A percentile compares a stretch with the other conserved stretches of the same genome.
Conservation (phyloP, 352 stramenopile genomes). For the Globisporangium solare region DNA sequence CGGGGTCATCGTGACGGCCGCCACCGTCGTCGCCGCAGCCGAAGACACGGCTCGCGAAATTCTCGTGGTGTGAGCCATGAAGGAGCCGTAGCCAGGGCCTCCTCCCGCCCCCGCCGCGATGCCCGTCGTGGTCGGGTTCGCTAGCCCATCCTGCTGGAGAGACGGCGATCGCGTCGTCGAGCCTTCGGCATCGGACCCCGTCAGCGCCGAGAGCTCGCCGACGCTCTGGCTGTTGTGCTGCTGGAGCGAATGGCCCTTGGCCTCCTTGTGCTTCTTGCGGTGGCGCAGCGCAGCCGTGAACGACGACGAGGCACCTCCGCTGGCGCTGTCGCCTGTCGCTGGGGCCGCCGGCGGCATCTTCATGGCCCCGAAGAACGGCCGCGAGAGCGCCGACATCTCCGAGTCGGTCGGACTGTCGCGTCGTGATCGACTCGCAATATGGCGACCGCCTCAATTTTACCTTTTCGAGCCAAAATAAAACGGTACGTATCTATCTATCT, state of each 20-base stretch:
- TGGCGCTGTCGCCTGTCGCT: not conserved
- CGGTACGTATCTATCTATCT: not conserved
- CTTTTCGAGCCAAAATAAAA: not conserved
- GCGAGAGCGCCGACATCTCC: conserved; percentile 13
- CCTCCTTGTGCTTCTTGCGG: conserved; percentile 14
- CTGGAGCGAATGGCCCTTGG: not conserved
- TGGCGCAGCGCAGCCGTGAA: conserved; percentile 14
- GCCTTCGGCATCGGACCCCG: not conserved
- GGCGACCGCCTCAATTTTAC: not conserved
- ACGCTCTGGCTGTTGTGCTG: not conserved
- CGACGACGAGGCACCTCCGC: not conserved
- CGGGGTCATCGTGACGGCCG: not conserved
- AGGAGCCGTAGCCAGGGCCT: conserved; percentile 13
- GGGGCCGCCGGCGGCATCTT: not conserved
- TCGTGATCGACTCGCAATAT: not conserved
- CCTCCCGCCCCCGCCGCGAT: conserved; percentile 4
- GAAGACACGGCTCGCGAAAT: conserved; percentile 12
- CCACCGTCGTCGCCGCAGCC: conserved; percentile 4
- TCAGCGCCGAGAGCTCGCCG: not conserved
- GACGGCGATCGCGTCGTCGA: not conserved
- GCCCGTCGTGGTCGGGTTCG: conserved; percentile 1
- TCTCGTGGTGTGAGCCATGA: conserved; percentile 5
- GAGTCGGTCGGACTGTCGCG: not conserved
- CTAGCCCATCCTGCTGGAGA: not conserved
- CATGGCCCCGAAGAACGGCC: conserved; percentile 11